Evolutionary conservation across 495 filamentous ascomycete genomes (phyloP).

Genomic region (Trichoderma reesei): DNA sequence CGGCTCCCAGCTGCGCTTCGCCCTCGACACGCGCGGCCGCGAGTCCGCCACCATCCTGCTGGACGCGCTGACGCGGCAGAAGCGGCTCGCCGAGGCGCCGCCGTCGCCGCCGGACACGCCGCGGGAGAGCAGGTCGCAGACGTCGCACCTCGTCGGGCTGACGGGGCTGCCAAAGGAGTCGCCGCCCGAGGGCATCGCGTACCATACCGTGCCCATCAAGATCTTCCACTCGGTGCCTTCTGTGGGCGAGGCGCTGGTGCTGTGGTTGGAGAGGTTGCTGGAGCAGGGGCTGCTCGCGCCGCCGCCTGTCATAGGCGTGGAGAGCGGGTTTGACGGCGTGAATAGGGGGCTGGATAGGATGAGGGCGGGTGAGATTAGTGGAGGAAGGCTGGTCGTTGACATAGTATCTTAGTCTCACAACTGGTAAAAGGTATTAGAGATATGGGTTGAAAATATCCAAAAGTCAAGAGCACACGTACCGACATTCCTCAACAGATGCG

Average conservation of each 20-base stretch:
- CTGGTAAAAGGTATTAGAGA: too few species aligned
- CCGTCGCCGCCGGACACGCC: constrained; percentile 14
- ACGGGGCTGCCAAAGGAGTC: constrained; percentile 50
- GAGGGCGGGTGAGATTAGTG: constrained; percentile 45
- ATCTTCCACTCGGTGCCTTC: constrained; percentile 51
- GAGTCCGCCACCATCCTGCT: constrained; percentile 46
- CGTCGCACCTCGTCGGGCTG: constrained; percentile 49
- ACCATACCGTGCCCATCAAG: constrained; percentile 59
- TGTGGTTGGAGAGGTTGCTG: constrained; percentile 52
- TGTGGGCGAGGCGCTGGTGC: constrained; percentile 46
- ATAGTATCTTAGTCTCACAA: neutral
- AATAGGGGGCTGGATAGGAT: constrained; percentile 53
- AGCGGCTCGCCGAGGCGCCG: constrained; percentile 8
- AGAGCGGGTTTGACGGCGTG: constrained; percentile 50
- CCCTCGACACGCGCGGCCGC: constrained; percentile 50
- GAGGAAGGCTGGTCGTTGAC: constrained; percentile 48
- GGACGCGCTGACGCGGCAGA: constrained; percentile 31
- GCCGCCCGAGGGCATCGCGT: constrained; percentile 30
- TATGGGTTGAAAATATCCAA: neutral
- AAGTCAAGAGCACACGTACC: too few species aligned
- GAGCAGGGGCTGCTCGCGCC: constrained; percentile 35
- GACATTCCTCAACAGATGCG: too few species aligned
- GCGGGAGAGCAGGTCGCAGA: constrained; percentile 17
- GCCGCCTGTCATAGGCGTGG: constrained; percentile 49
- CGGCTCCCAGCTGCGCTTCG: constrained; percentile 46